Evolutionary conservation across 2,329 filamentous ascomycete species (phyloP), one percentile per base, ranked within the genome.

Genomic region (Sarocladium oryzae): DNA sequence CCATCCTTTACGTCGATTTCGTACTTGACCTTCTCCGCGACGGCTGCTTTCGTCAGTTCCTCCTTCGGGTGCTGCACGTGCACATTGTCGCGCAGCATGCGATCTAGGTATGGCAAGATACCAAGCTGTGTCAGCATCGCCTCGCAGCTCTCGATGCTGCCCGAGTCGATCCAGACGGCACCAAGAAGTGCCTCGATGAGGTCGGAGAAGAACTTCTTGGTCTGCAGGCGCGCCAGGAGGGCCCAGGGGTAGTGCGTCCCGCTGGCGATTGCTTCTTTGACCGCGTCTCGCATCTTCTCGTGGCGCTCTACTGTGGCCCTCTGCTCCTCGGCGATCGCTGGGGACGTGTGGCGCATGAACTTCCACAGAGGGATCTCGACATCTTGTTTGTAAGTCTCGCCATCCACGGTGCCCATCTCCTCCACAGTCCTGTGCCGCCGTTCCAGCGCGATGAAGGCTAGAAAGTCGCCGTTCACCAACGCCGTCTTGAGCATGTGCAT

Each of bases 161-260:
- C 86, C 0, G 76, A 87, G 64, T 97, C 93, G 18, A 96, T 72
- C 73, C 87, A 96, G 0, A 96, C 76, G 0, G 90, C 91, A 0
- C 88, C 92, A 0, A 97, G 66, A 0, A 95, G 64, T 28, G 81
- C 80, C 69, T 97, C 92, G 9, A 96, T 74, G 7, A 96, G 69
- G 64, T 96, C 91, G 0, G 86, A 92, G 66, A 86, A 85, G 65
- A 88, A 87, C 62, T 96, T 96, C 15, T 80, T 80, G 0, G 84
- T 76, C 13, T 77, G 74, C 1, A 95, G 71, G 0, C 78, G 74
- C 0, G 82, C 73, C 1, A 97, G 78, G 0, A 82, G 66, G 1
- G 79, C 73, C 92, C 92, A 97, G 0, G 92, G 93, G 60, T 91
- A 95, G 15, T 70, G 65, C 0, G 56, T 55, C 0, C 77, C 78